Base-by-base conservation (phyloP, 768 basidiomycete genomes). In the Lentinula lateritia region DNA sequence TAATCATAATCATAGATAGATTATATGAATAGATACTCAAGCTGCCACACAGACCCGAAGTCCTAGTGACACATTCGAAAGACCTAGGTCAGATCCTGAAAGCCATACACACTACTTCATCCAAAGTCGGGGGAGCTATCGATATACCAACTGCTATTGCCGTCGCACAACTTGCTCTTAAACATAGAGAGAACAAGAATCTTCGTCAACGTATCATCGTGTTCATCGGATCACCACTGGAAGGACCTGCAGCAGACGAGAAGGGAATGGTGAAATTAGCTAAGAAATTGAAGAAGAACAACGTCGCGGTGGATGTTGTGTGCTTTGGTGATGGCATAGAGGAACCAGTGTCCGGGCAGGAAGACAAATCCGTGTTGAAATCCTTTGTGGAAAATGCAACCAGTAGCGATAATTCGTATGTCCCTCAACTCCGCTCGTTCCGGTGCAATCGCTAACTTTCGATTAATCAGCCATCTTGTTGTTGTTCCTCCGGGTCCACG, bases 231-330 rank as follows among this genome's bases (percentile, higher is more conserved):
- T 95, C 93, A 3, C 97, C 97, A 1, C 74, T 95, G n/a, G 80
- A 83, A 20, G 88, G 85, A 35, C 71, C 77, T 35, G 87, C 80
- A 7, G 84, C 88, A 10, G 88, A 92, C 62, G 90, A 93, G 70
- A 87, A 89, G 66, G 80, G 81, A 58, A 88, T 95, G 83, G 78
- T 91, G 66, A 89, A 87, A 71, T 83, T 99, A 39, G 97, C 95
- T 9, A 97, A 95, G 81, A 97, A 94, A 74, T 80, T 99, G 64
- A 98, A 98, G 82, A 99, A 99, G 87, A 98, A 98, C 73, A 99
- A 98, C 68, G 94, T 99, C 46, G 92, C 95, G 1, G 83, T 98
- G 28, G 97, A 99, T 73, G 80, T 98, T 55, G 79, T 98, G 34
- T 84, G 84, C 5, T 98, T 93, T 73, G 96, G 96, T 1, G 95